Evolutionary conservation across 1,284 basidiomycete species (phyloP).

Genomic region (Pascua sp.): DNA sequence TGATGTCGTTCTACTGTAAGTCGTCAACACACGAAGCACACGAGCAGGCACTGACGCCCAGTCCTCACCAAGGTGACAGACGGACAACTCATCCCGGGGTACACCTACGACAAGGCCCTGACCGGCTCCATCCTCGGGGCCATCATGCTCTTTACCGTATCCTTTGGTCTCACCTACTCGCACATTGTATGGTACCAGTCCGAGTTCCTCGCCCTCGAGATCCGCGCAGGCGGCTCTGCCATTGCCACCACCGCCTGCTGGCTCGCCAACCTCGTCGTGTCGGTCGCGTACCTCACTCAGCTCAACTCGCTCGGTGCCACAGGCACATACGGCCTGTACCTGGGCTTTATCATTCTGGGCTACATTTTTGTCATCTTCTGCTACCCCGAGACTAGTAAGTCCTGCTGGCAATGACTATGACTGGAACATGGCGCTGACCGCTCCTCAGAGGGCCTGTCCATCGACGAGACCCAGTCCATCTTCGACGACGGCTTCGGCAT

Average conservation of each 20-base stretch:
- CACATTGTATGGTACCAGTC: slow-evolving; percentile 42
- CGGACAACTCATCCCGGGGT: slow-evolving; percentile 6
- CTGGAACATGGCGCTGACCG: too few species aligned
- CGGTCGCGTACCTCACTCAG: slow-evolving; percentile 22
- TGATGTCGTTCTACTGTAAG: slow-evolving; percentile 35
- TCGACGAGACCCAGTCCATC: slow-evolving; percentile 23
- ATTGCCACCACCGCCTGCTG: slow-evolving; percentile 21
- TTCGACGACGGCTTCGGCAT: slow-evolving; percentile 25
- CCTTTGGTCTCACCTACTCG: slow-evolving; percentile 39
- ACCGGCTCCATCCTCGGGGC: slow-evolving; percentile 36
- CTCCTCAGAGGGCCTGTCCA: slow-evolving; percentile 12
- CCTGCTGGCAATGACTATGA: not conserved
- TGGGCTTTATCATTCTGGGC: slow-evolving; percentile 19
- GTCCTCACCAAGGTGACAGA: slow-evolving; percentile 6
- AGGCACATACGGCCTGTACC: slow-evolving; percentile 24
- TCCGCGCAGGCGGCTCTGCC: slow-evolving; percentile 32
- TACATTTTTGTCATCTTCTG: slow-evolving; percentile 23
- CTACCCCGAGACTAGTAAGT: slow-evolving; percentile 28
- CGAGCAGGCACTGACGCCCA: not conserved
- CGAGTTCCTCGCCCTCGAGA: slow-evolving; percentile 41
- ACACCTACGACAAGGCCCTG: slow-evolving; percentile 7
- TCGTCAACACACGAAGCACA: not conserved
- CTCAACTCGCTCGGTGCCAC: slow-evolving; percentile 18
- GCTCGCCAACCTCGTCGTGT: slow-evolving; percentile 26
- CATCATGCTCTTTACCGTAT: slow-evolving; percentile 35